phyloP scores from a whole-genome alignment of 176 grass and related monocot species.

The Bonia amplexicaulis region DNA sequence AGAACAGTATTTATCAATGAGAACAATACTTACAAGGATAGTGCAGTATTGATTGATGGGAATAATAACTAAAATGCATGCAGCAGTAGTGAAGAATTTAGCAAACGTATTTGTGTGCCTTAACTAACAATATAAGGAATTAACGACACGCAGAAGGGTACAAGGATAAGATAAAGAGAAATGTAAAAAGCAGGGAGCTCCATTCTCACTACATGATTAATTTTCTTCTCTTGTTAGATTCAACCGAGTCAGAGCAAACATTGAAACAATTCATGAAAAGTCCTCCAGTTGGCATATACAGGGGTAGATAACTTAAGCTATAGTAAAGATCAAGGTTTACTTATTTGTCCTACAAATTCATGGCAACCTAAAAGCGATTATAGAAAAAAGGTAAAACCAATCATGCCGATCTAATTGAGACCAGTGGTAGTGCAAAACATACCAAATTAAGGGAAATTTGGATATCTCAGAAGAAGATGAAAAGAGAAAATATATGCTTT shows the following conservation, averaged over 20 bases:
- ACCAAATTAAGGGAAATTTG: neutral
- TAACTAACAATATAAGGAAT: neutral
- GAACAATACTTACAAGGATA: slow-evolving; percentile 11
- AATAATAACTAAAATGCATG: slow-evolving; percentile 5
- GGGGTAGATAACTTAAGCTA: neutral
- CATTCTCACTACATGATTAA: neutral
- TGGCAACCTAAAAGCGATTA: neutral
- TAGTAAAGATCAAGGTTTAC: neutral
- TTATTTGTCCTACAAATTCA: slow-evolving; percentile 3
- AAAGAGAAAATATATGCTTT: neutral
- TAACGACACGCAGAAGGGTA: neutral
- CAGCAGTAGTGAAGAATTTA: neutral
- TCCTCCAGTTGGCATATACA: neutral
- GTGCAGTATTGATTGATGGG: neutral
- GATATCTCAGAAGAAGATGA: neutral
- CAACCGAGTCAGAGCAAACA: neutral
- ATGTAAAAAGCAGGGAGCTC: neutral
- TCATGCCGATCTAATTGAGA: neutral
- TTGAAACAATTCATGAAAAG: neutral
- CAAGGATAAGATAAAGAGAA: neutral
- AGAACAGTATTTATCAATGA: slow-evolving; percentile 3
- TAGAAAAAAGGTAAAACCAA: neutral
- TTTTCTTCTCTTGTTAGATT: neutral
- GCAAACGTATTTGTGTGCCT: neutral
- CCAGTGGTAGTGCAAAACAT: neutral